Base-by-base conservation (phyloP, 805 yeast species). In the Torulaspora indica region DNA sequence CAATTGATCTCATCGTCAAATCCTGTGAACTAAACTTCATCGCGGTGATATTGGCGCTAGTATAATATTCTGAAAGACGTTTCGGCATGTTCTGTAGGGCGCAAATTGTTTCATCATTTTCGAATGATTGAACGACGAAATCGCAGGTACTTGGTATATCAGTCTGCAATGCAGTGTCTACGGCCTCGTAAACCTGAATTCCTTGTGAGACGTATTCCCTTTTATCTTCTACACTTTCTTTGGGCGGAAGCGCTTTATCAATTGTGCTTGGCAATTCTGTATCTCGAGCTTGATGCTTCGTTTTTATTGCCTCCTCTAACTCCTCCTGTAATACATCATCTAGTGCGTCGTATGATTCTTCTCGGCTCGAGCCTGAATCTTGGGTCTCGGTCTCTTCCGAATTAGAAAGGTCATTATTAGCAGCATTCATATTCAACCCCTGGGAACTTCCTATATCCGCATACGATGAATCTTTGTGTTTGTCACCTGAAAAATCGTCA, bases 71-170 rank as follows among this genome's bases (percentile, higher is more conserved):
- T 3, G 37, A 37, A 7, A 58, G 37, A 6, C 58, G 51, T 8
- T 27, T 29, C 4, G 67, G 64, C 24, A 45, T 46, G 40, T 53
- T 45, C 2, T 48, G 48, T 17, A 55, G 53, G 8, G 62, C 69
- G 9, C 58, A 40, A 39, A 64, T 60, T 5, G 46, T 48, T 38
- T 67, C 68, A 36, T 69, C 72, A 32, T 57, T 43, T 29, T 63
- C 68, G 50, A 69, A 68, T 1, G 68, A 43, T 41, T 58, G 54
- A 2, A 51, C 33, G 3, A 48, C 42, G 1, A 53, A 46, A 29
- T 53, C 52, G 17, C 45, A 25, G 4, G 30, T 14, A 13, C 34
- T 41, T 10, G 47, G 38, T 6, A 50, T 42, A 4, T 51, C 55
- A 3, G 66, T 60, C 37, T 57, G 64, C 15, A 38, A 29, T 9